phyloP scores from a whole-genome alignment of 768 basidiomycete genomes.

The Tulasnella sp. region DNA sequence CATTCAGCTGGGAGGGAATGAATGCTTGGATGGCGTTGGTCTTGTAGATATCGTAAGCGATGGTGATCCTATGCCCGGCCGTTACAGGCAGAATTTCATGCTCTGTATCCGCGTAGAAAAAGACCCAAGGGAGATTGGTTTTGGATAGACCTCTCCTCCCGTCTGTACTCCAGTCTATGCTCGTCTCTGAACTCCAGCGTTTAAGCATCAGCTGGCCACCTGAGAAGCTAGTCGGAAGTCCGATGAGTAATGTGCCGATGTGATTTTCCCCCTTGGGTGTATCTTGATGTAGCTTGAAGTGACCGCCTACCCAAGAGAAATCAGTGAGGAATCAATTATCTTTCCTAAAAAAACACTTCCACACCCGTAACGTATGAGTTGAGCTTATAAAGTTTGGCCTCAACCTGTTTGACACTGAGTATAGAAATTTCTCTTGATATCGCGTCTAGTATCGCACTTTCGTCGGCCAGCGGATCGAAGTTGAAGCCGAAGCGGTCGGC shows the following conservation, averaged over 20 bases:
- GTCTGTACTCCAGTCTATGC: slow-evolving; percentile 9
- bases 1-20: neutral
- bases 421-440: neutral
- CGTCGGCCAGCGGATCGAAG: neutral
- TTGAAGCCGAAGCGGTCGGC: neutral
- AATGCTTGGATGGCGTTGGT: neutral
- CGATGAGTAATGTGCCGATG: slow-evolving; percentile 47
- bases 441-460: neutral
- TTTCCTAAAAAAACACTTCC: neutral
- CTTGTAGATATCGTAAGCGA: slow-evolving; percentile 31
- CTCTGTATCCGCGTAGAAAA: slow-evolving; percentile 41
- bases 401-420: neutral
- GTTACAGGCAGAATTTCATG: slow-evolving; percentile 40
- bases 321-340: neutral
- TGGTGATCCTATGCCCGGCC: slow-evolving; percentile 39
- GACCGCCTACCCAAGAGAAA: slow-evolving; percentile 29
- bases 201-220: slow-evolving; percentile 40
- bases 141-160: neutral
- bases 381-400: slow-evolving; percentile 13
- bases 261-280: slow-evolving; percentile 39
- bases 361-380: neutral
- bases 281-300: slow-evolving; percentile 47
- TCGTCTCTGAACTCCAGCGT: slow-evolving; percentile 12
- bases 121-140: slow-evolving; percentile 32
- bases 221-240: slow-evolving; percentile 41